Evolutionary conservation across 805 yeast species (phyloP).

Genomic region (Lipomyces orientalis): DNA sequence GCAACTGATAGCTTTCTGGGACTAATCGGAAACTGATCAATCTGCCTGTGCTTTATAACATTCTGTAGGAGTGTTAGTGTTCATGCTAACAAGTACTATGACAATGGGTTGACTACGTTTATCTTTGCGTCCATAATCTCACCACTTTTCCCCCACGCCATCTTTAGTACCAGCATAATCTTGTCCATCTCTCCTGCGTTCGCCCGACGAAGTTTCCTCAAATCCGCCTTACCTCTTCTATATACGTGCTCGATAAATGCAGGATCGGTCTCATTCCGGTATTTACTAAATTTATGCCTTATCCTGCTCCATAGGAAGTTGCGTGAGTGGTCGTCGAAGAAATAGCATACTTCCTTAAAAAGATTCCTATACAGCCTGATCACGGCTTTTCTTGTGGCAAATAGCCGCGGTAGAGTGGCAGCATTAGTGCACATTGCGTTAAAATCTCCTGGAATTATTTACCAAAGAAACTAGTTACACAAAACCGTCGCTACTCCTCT

Average conservation of each 20-base stretch:
- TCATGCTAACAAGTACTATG: background rate
- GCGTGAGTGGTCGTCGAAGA: conserved; percentile 22
- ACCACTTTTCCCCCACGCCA: conserved; percentile 8
- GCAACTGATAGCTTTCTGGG: background rate
- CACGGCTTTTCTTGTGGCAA: background rate
- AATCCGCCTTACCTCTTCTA: background rate
- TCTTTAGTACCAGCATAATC: background rate
- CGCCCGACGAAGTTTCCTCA: conserved; percentile 11
- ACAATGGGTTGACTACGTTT: background rate
- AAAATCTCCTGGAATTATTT: background rate
- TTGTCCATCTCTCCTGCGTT: conserved; percentile 6
- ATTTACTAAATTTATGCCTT: conserved; percentile 14
- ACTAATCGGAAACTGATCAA: conserved; percentile 5
- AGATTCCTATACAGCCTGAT: background rate
- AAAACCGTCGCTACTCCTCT: too few species aligned
- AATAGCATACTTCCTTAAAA: conserved; percentile 5
- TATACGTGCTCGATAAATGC: conserved; percentile 1
- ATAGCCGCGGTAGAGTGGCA: background rate
- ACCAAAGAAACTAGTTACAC: too few species aligned
- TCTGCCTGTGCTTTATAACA: conserved; percentile 1
- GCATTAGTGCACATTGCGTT: background rate
- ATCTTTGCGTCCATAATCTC: conserved; percentile 4
- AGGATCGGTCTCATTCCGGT: background rate
- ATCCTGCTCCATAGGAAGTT: background rate
- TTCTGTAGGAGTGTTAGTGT: background rate